Base-by-base conservation (phyloP, 805 yeast species). In the Lachancea quebecensis region DNA sequence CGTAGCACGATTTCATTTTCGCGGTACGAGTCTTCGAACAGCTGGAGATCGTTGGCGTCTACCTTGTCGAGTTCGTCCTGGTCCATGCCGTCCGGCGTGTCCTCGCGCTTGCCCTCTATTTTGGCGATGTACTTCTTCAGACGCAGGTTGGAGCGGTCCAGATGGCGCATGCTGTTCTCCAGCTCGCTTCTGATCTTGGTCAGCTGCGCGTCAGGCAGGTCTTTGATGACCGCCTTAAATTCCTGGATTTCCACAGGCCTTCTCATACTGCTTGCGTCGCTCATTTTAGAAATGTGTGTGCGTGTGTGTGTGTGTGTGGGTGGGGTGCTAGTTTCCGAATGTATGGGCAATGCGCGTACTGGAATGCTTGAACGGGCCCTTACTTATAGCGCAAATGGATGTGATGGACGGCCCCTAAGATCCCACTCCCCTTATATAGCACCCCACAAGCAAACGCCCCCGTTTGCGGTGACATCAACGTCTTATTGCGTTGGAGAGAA, bases 1-100 rank as follows among this genome's bases (percentile, higher is more conserved):
- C 59, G 53, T 17, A 81, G 64, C n/a, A 81, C 84, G 2, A 59
- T 56, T 10, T 67, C 62, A 58, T 83, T 83, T 51, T 82, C 90
- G 8, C 57, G 53, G 14, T 81, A 69, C 9, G 81, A 71, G n/a
- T 77, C 82, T 5, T 53, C 58, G 60, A 75, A 82, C 12, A 83
- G 55, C 12, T 64, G 59, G n/a, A 67, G 56, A 54, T 82, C 87
- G 10, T 68, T 68, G 4, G 64, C 66, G 16, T 67, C 66, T 27
- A 64, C 60, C 10, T 62, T 55, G 17, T 56, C 58, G 17, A 55
- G 50, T 18, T 65, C 62, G 18, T 53, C 49, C 18, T 53, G 50
- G 14, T 53, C 60, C 12, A 48, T 51, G 12, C 46, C 52, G 11
- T 42, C 51, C 10, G 45, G 39, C 14, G 48, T 53, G 8, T 49